Evolutionary conservation across 1,284 basidiomycete genomes (phyloP).

Genomic region (Papiliotrema terrestris): DNA sequence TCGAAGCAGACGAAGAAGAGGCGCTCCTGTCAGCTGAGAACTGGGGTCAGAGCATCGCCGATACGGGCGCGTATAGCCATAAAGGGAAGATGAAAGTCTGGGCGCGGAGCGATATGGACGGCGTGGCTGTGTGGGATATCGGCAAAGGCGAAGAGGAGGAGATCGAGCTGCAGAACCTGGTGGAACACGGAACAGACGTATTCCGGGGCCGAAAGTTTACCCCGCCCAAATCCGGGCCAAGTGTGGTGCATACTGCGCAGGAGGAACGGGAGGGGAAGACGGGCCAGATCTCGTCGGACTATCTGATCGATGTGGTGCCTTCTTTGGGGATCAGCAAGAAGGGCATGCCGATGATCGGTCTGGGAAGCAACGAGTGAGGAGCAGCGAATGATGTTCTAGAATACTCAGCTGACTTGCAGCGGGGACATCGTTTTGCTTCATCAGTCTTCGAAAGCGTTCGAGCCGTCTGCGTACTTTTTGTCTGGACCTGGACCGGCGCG

Average conservation of each 20-base stretch:
- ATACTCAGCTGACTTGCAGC: slow-evolving; percentile 12
- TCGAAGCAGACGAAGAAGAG: slow-evolving; percentile 52
- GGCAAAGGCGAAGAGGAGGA: slow-evolving; percentile 32
- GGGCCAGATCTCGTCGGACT: slow-evolving; percentile 31
- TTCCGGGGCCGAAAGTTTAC: slow-evolving; percentile 37
- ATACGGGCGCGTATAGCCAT: slow-evolving; percentile 25
- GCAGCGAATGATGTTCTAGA: no score
- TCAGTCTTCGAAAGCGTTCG: slow-evolving; percentile 20
- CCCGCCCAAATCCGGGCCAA: slow-evolving; percentile 20
- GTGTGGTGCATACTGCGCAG: slow-evolving; percentile 24
- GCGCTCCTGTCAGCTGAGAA: slow-evolving; percentile 48
- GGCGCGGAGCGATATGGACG: slow-evolving; percentile 50
- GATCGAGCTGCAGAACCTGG: slow-evolving; percentile 27
- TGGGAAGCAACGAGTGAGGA: slow-evolving; percentile 45
- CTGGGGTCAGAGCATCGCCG: slow-evolving; percentile 46
- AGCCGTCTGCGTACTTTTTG: slow-evolving; percentile 42
- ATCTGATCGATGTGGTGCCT: slow-evolving; percentile 45
- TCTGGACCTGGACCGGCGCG: slow-evolving; percentile 27
- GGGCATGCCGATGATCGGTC: slow-evolving; percentile 36
- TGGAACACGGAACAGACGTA: slow-evolving; percentile 23
- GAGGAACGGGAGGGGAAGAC: slow-evolving; percentile 29
- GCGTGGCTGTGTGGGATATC: slow-evolving; percentile 39
- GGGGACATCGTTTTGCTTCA: slow-evolving; percentile 48
- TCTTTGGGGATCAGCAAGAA: slow-evolving; percentile 37
- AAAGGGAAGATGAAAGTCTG: slow-evolving; percentile 42